Conservation (phyloP, 1,139 yeast genomes). For the Candida mesenterica region DNA sequence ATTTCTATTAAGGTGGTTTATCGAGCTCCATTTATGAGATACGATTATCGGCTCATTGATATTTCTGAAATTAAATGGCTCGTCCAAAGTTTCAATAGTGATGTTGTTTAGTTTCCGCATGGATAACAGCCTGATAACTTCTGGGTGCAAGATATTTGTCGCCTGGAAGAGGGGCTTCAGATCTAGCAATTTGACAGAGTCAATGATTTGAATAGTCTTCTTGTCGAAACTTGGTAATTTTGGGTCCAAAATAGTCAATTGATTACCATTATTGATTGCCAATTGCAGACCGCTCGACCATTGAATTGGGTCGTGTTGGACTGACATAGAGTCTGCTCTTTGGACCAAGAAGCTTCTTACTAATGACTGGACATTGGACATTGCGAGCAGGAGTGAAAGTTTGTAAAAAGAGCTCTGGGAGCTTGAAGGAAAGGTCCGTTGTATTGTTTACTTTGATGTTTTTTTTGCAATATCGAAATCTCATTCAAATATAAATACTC, state of each 20-base stretch:
- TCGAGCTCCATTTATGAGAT: conserved; percentile 37
- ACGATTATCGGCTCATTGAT: conserved; percentile 36
- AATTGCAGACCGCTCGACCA: conserved; percentile 39
- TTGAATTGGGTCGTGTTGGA: conserved; percentile 32
- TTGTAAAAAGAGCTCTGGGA: neutral
- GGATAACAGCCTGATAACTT: conserved; percentile 28
- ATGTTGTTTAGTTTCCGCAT: conserved; percentile 30
- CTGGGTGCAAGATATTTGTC: conserved; percentile 29
- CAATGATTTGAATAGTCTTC: conserved; percentile 18
- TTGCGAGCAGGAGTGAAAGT: neutral
- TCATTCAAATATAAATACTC: neutral
- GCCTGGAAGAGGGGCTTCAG: conserved; percentile 29
- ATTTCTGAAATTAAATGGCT: conserved; percentile 29
- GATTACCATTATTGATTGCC: conserved; percentile 36
- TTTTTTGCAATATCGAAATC: neutral
- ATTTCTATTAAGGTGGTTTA: conserved; percentile 24
- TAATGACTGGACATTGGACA: conserved; percentile 8
- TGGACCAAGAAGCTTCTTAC: conserved; percentile 22
- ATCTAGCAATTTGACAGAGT: conserved; percentile 20
- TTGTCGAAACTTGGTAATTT: conserved; percentile 37
- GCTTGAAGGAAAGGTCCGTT: neutral
- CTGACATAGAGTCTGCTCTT: conserved; percentile 23
- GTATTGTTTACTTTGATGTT: neutral
- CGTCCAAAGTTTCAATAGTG: conserved; percentile 28
- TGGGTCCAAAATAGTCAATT: conserved; percentile 39